Base-by-base conservation (phyloP, 306 rosid genomes). In the Hippophae tibetana region DNA sequence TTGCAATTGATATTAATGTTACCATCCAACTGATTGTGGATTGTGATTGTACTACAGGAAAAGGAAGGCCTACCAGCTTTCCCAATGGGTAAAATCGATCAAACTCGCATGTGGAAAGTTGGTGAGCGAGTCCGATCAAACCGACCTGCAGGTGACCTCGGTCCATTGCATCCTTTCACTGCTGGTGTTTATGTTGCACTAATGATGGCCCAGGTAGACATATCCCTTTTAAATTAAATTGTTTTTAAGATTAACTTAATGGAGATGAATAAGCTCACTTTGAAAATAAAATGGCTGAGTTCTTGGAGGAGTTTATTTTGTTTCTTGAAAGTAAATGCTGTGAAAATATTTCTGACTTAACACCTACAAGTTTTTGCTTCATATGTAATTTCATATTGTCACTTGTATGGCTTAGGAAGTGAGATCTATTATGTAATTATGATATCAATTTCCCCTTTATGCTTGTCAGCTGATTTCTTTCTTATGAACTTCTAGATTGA, bases 71-170 rank as follows among this genome's bases (percentile, higher is more conserved):
- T 88, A 26, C 97, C 99, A 55, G 90, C 99, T 9, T 93, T 93
- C 65, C 99, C 99, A 41, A 93, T 93, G 97, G 99, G 99, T 26
- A 88, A 93, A 52, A 93, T 93, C 77, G 97, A 92, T 67, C 97
- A 92, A 74, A 92, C 99, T 47, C 89, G 86, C 57, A 92, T 88
- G 99, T 92, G 99, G 99, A 92, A 92, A 60, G 99, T 92, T 3
- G 99, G 99, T 61, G 94, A 88, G 61, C 83, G 81, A 3, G 99
- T 88, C 61, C 83, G 99, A 12, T 67, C 89, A 8, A 48, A 76
- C 52, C 84, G 97, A 41, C 89, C 97, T 8, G 88, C 81, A 4
- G 94, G 97, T 66, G 99, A 93, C 69, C 85, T 93, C 3, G 97
- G 99, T 38, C 97, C 99, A 6, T 52, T 88, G n/a, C 47, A 82